phyloP scores from a whole-genome alignment of 805 yeast species.

The Ascoidea rubescens region DNA sequence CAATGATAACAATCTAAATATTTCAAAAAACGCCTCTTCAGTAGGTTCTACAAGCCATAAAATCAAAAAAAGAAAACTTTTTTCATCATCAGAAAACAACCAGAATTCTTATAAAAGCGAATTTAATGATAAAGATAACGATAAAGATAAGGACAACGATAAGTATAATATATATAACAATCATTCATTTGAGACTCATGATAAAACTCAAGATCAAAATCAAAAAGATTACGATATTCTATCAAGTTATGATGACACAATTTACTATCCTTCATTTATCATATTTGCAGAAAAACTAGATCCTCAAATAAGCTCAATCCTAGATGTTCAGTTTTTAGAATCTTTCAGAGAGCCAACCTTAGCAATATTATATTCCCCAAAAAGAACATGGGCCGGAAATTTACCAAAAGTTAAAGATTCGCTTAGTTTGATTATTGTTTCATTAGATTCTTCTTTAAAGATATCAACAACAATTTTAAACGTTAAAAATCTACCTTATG shows the following conservation, averaged over 20 bases:
- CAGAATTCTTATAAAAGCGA: too few species aligned
- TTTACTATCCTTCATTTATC: slow-evolving; percentile 6
- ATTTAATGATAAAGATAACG: slow-evolving; percentile 20
- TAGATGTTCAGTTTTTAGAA: slow-evolving; percentile 58
- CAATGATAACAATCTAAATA: too few species aligned
- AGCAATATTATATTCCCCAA: slow-evolving; percentile 46
- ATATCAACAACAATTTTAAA: slow-evolving; percentile 49
- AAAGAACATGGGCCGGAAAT: slow-evolving; percentile 69
- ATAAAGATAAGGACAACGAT: slow-evolving; percentile 4
- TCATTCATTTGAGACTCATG: background rate
- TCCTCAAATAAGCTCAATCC: slow-evolving; percentile 40
- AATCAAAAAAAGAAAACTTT: too few species aligned
- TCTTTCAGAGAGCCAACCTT: slow-evolving; percentile 76
- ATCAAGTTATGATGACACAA: background rate
- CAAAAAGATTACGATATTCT: too few species aligned
- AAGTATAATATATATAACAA: slow-evolving; percentile 5
- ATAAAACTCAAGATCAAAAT: too few species aligned
- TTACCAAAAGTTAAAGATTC: slow-evolving; percentile 49
- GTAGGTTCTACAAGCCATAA: too few species aligned
- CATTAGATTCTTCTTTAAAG: slow-evolving; percentile 47
- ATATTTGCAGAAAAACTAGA: slow-evolving; percentile 26
- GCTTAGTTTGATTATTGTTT: slow-evolving; percentile 43
- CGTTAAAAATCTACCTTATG: slow-evolving; percentile 59
- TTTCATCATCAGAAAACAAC: too few species aligned
- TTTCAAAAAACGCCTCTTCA: too few species aligned